Conservation (phyloP, 2,329 filamentous ascomycete genomes). For the Lasiodiplodia theobromae region DNA sequence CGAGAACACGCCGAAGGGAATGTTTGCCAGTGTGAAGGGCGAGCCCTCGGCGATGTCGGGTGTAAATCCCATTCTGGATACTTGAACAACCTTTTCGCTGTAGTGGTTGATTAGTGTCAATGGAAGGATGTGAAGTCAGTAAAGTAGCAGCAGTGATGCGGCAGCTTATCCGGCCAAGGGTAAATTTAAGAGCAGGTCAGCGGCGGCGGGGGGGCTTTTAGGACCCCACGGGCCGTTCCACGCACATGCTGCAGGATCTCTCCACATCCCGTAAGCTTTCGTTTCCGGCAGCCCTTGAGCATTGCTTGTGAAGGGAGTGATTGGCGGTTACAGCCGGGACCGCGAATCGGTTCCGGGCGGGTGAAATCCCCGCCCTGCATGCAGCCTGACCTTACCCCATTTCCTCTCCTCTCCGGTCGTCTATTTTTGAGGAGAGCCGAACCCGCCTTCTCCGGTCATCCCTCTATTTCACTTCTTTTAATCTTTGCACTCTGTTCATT, state of each 20-base stretch:
- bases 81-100: neutral
- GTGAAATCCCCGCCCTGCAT: slow-evolving; percentile 9
- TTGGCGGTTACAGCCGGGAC: neutral
- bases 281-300: neutral
- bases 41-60: slow-evolving; percentile 14
- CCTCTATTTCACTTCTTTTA: neutral
- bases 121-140: neutral
- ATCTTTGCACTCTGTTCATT: neutral
- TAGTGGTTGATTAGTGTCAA: neutral
- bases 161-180: neutral
- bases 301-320: neutral
- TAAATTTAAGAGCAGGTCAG: neutral
- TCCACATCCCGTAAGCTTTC: neutral
- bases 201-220: neutral
- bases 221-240: neutral
- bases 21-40: slow-evolving; percentile 30
- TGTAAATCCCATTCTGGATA: slow-evolving; percentile 13
- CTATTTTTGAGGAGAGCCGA: slow-evolving; percentile 15
- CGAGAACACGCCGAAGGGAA: slow-evolving; percentile 32
- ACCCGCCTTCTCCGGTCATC: neutral
- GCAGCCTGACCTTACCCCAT: neutral
- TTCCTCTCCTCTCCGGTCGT: neutral
- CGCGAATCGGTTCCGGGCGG: neutral
- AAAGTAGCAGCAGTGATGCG: too few species aligned
- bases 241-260: neutral